Base-by-base conservation (phyloP, 768 basidiomycete genomes). In the Russula griseocarnosa region DNA sequence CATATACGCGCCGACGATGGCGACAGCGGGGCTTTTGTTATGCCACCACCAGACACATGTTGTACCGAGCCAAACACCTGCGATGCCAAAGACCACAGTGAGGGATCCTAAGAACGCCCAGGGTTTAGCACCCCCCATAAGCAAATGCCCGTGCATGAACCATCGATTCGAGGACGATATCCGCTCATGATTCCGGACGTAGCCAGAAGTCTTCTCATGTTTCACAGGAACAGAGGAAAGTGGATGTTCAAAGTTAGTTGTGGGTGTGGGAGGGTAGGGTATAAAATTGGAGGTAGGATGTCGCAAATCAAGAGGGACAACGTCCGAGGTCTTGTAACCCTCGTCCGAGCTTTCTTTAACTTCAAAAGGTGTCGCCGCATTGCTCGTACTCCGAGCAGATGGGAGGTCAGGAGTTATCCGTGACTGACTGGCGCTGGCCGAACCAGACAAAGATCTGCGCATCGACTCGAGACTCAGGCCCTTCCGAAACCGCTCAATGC, bases 21-120 rank as follows among this genome's bases (percentile, higher is more conserved):
- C 87, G 16, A 86, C 82, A 5, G 84, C 86, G 7, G 86, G 83
- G 55, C 90, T 89, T 63, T 86, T 79, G 69, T 94, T 78, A 42
- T 77, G 76, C 94, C 95, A 98, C 83, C 95, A 87, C 84, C 87
- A 96, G 20, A 87, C 85, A 52, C 86, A 88, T 0, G 93, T 94
- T 28, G 92, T 92, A 11, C 85, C 90, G 66, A 97, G 85, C 91
- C 92, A 99, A 10, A 89, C 74, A 0, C 86, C 92, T 2, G 90
- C 78, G 52, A 98, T 80, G 2, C 79, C 80, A 28, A 94, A 71
- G 30, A 88, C 76, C 24, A 96, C 59, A 1, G 73, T 71, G 55
- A 95, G 76, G 8, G 83, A 83, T 0, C 79, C 81, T 2, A 92
- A 70, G 68, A 98, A 92, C 5, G 95, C 92, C 78, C 84, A 86